These are phyloP conservation scores for Pholiota microspora DNA, from an alignment of 768 basidiomycete species.

Conservation along the genomic window DNA sequence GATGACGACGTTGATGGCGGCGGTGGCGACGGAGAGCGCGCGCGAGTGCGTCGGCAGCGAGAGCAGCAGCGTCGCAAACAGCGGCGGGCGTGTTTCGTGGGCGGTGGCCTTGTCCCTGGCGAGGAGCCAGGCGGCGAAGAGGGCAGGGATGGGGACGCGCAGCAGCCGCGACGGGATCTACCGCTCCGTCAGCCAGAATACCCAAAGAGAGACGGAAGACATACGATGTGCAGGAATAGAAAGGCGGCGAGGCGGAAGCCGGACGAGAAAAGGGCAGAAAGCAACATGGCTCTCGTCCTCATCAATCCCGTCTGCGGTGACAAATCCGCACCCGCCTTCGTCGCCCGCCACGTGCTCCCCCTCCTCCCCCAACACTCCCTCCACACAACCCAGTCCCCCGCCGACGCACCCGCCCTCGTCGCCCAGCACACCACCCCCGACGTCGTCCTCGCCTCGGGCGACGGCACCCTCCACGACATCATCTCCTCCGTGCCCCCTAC, in stretches of 20 bases:
- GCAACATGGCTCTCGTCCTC: conserved; percentile 50
- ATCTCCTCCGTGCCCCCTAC: conserved; percentile 54
- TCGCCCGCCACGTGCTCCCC: conserved; percentile 62
- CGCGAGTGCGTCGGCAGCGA: conserved; percentile 35
- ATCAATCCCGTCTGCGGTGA: conserved; percentile 80
- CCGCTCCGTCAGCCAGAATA: too few species aligned
- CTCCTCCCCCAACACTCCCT: too few species aligned
- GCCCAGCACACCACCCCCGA: conserved; percentile 9
- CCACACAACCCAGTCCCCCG: conserved; percentile 49
- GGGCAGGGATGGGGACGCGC: conserved; percentile 27
- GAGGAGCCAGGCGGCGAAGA: conserved; percentile 28
- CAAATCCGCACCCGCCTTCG: conserved; percentile 51
- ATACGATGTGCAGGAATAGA: conserved; percentile 51
- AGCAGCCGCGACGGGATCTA: conserved; percentile 41
- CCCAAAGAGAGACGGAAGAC: conserved; percentile 15
- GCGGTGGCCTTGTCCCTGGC: conserved; percentile 19
- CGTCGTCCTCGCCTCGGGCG: conserved; percentile 75
- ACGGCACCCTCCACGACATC: conserved; percentile 91
- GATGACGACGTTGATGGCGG: conserved; percentile 32
- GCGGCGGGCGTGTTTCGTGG: neutral
- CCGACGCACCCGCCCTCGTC: conserved; percentile 57
- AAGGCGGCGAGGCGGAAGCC: conserved; percentile 43
- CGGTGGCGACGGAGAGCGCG: conserved; percentile 25
- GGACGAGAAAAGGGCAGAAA: conserved; percentile 27
- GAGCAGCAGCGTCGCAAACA: too few species aligned